Percentiles rank a stretch among this genome's conserved stretches.
phyloP scores from a whole-genome alignment of 2,329 filamentous ascomycete genomes.

The Colletotrichum sp. region DNA sequence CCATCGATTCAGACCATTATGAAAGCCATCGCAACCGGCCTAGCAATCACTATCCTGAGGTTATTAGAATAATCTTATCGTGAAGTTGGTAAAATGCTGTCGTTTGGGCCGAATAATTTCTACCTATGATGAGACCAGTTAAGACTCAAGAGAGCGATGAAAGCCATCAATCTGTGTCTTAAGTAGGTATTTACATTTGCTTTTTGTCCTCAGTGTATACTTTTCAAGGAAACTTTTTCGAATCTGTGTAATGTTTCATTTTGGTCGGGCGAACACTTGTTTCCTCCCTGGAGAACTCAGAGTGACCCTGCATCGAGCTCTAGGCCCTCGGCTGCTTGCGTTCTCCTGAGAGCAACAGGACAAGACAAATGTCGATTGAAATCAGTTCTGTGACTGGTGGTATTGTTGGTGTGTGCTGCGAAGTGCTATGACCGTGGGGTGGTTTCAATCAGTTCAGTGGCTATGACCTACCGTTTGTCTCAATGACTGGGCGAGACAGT shows the following conservation, averaged over 20 bases:
- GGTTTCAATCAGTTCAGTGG: neutral
- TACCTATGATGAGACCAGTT: neutral
- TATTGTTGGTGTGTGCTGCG: neutral
- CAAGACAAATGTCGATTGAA: fast-evolving
- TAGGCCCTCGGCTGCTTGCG: neutral
- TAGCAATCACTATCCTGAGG: fast-evolving
- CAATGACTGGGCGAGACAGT: neutral
- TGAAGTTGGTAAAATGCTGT: neutral
- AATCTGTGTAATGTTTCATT: neutral
- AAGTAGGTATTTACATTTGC: fast-evolving
- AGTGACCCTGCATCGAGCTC: neutral
- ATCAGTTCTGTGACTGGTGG: fast-evolving
- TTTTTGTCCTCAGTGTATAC: no score
- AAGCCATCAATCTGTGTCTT: neutral
- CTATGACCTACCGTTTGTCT: neutral
- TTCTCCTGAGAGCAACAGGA: neutral
- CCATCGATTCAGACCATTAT: neutral
- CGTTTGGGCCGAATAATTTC: fast-evolving
- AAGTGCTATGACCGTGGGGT: neutral
- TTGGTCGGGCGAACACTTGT: fast-evolving
- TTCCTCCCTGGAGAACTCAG: neutral
- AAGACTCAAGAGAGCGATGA: fast-evolving
- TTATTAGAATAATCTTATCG: neutral
- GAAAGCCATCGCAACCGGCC: neutral
- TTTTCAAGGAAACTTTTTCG: fast-evolving